Evolutionary conservation across 495 filamentous ascomycete species (phyloP), one percentile per base, ranked within the genome.

Genomic region (Xylaria nigripes): DNA sequence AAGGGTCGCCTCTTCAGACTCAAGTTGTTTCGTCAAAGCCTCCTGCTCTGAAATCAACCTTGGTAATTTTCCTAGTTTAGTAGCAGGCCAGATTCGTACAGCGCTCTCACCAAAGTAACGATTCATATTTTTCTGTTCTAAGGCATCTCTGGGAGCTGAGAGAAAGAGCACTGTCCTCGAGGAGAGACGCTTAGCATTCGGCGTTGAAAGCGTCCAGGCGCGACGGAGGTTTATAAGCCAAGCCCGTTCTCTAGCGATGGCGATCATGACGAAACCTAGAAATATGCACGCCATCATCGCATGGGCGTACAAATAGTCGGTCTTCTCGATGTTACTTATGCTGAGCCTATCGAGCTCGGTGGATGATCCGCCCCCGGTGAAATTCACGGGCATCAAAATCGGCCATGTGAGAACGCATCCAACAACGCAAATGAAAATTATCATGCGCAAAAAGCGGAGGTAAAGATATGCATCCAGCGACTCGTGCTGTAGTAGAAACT

Each of bases 381-480:
- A 82, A 67, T 95, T 86, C 61, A 94, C 68, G 0, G 89, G 87
- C 59, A 92, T 82, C 36, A 95, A 69, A 43, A 94, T 74, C 5
- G 90, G 87, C 76, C 82, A 93, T 2, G 84, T 85, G 32, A 93
- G 72, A 36, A 70, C 77, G 61, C 75, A 82, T 36, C 89, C 89
- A 10, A 85, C 79, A 38, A 93, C 76, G 67, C 85, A 86, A 19
- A 91, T 83, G 50, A 80, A 73, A 41, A 85, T 78, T 27, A 83
- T 69, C 16, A 86, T 77, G 48, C 84, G 81, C 45, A 95, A 69
- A 61, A 89, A 94, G n/a, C 89, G 86, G 19, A 94, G 79, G 63
- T 87, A 83, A 27, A 94, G 77, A 64, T 86, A 94, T 29, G 83
- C 79, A 62, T 92, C 87, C 2, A 89, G 68, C 0, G 85, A 87